Base-by-base conservation (phyloP, 495 filamentous ascomycete species). In the Trichoderma asperelloides region DNA sequence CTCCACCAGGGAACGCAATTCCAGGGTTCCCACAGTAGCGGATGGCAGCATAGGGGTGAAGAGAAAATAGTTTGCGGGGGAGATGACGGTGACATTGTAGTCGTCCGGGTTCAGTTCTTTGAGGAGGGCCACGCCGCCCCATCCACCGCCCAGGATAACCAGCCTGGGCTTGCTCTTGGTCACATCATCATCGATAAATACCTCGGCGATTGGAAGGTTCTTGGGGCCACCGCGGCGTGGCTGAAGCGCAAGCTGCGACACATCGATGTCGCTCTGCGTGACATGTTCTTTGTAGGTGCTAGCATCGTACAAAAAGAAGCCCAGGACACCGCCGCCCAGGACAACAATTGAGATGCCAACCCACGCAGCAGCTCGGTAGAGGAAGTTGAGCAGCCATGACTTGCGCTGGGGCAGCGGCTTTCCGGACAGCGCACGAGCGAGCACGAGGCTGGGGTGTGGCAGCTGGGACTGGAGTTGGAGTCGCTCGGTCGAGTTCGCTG, bases 1-100 rank as follows among this genome's bases (percentile, higher is more conserved):
- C 77, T 99, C 96, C 23, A 97, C 90, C 69, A 99, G 78, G 28
- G 91, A 95, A 70, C 92, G 82, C 71, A 97, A 82, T 70, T 96
- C 95, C 67, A 99, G 77, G 0, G 96, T 99, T 0, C 96, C 96
- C 30, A 99, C 96, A 0, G 96, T 99, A 9, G 94, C 96, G 25
- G 91, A 94, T 2, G 96, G 96, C 25, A 99, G 81, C 91, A 99
- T 97, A 3, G 96, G 96, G 2, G 96, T 98, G 76, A 98, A 99
- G 45, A 98, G 77, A 78, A 99, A 99, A 78, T 98, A 96, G 70
- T 98, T 98, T 37, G 88, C 89, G 1, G 96, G 93, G 0, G 91
- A 95, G 55, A 99, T 88, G 43, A 98, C 91, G 15, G 93, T 97
- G 70, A 98, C 87, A 75, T 98, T 92, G 73, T 97, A 98, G 69